Base-by-base conservation (phyloP, 2,329 filamentous ascomycete genomes). In the Alternaria gaisen region DNA sequence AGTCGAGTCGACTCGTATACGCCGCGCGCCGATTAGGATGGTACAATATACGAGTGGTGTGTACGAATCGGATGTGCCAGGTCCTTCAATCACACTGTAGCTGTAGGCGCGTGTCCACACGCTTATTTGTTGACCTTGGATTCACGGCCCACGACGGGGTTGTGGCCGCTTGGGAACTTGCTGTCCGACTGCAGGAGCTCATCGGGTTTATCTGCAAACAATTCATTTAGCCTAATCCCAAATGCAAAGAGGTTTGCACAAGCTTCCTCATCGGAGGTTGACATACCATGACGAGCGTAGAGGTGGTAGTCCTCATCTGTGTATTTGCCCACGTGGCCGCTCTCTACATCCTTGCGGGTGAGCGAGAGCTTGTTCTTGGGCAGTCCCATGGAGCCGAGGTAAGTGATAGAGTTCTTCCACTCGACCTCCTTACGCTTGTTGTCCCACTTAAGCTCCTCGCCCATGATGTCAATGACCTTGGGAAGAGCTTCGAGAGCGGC, bases 401-500 rank as follows among this genome's bases (percentile, higher is more conserved):
- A 90, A 2, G 77, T 66, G 14, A 90, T 80, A 6, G 82, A 87
- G 63, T 96, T 89, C 74, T 84, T 90, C 93, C 93, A 97, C 79
- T 97, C 93, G 16, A 85, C 71, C 5, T 94, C 90, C 80, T 92
- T 91, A 65, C 94, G 84, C 69, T 84, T 84, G 58, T 77, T 81
- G 73, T 90, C 88, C 94, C 93, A 97, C 60, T 88, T 85, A 61
- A 97, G 83, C 82, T 97, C 93, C 70, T 91, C 87, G 34, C 83
- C 86, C 93, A 97, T 97, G 61, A 97, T 86, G 77, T 97, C 93
- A 72, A 97, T 95, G 59, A 97, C 88, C 59, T 82, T 86, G 5
- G 94, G 94, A 46, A 97, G 85, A 2, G 93, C 90, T 80, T 97
- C 93, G 10, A 97, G 87, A 1, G 93, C 90, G 11, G 94, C 94